Conservation (phyloP, 805 yeast genomes). For the Candida parachauliodes region DNA sequence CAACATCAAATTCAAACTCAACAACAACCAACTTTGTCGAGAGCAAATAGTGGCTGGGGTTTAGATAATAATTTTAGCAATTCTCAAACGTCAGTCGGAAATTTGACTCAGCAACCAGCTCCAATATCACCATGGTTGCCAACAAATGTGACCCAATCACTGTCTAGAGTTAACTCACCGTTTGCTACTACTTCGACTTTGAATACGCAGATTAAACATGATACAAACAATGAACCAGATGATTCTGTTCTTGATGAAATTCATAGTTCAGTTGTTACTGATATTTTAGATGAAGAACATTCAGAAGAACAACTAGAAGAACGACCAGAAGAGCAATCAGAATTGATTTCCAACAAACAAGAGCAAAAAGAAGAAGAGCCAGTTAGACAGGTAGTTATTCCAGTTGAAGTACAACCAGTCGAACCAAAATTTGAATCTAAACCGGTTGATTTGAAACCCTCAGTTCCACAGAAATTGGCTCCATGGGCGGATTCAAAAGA, state of each 20-base stretch:
- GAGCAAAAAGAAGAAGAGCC: constrained; percentile 4
- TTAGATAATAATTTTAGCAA: constrained; percentile 23
- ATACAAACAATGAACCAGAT: constrained; percentile 10
- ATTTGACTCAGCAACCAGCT: constrained; percentile 30
- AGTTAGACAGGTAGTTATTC: neutral
- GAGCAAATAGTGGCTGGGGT: constrained; percentile 39
- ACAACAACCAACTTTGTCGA: constrained; percentile 28
- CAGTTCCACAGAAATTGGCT: constrained; percentile 30
- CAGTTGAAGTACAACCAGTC: constrained; percentile 1
- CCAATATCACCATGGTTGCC: constrained; percentile 43
- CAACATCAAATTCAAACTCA: constrained; percentile 29
- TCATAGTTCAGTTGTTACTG: constrained; percentile 39
- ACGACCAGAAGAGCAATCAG: neutral
- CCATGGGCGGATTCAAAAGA: constrained; percentile 50
- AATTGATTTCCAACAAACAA: neutral
- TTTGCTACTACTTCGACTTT: constrained; percentile 20
- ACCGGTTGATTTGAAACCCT: constrained; percentile 10
- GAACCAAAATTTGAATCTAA: constrained; percentile 3
- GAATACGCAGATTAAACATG: constrained; percentile 1
- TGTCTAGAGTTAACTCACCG: constrained; percentile 39
- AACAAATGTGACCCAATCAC: constrained; percentile 22
- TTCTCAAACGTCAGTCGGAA: constrained; percentile 28
- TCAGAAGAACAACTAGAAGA: neutral
- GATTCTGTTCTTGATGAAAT: constrained; percentile 35
- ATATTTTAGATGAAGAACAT: constrained; percentile 31